Percentiles rank a stretch among this genome's conserved stretches.
Conservation (phyloP, 176 grass and related monocot genomes). For the Thalia dealbata region DNA sequence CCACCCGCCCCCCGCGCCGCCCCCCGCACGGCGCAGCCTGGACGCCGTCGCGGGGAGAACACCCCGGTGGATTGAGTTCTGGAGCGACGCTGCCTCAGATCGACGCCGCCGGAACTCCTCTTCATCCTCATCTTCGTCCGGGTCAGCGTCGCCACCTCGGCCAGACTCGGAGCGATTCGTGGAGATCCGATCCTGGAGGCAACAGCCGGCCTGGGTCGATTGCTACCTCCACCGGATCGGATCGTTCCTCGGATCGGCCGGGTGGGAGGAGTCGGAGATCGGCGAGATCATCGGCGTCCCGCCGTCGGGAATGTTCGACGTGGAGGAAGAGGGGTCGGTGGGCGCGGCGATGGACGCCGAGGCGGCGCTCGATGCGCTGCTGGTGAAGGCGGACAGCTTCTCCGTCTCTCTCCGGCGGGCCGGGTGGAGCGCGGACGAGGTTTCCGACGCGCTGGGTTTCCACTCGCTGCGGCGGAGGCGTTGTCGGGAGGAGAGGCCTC, state of each 20-base stretch:
- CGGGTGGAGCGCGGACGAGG: slow-evolving; percentile 86
- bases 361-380: slow-evolving; percentile 54
- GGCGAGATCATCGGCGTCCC: slow-evolving; percentile 63
- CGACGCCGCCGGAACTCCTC: slow-evolving; percentile 78
- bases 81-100: slow-evolving; percentile 86
- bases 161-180: neutral
- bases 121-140: slow-evolving; percentile 48
- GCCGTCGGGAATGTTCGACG: slow-evolving; percentile 56
- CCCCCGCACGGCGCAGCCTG: slow-evolving; percentile 60
- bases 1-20: slow-evolving; percentile 6
- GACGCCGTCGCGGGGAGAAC: slow-evolving; percentile 49
- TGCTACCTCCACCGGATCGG: slow-evolving; percentile 69
- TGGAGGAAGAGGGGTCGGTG: slow-evolving; percentile 26
- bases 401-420: slow-evolving; percentile 72
- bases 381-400: slow-evolving; percentile 60
- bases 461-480: slow-evolving; percentile 27
- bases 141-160: slow-evolving; percentile 20
- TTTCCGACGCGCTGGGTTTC: slow-evolving; percentile 70
- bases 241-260: slow-evolving; percentile 56
- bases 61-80: slow-evolving; percentile 97
- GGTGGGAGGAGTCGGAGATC: slow-evolving; percentile 81
- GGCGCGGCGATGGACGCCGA: slow-evolving; percentile 31
- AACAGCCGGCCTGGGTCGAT: slow-evolving; percentile 60
- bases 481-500: neutral
- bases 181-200: slow-evolving; percentile 10